These are phyloP conservation scores for Glaciozyma antarctica DNA, from an alignment of 768 basidiomycete genomes.

Conservation along the genomic window DNA sequence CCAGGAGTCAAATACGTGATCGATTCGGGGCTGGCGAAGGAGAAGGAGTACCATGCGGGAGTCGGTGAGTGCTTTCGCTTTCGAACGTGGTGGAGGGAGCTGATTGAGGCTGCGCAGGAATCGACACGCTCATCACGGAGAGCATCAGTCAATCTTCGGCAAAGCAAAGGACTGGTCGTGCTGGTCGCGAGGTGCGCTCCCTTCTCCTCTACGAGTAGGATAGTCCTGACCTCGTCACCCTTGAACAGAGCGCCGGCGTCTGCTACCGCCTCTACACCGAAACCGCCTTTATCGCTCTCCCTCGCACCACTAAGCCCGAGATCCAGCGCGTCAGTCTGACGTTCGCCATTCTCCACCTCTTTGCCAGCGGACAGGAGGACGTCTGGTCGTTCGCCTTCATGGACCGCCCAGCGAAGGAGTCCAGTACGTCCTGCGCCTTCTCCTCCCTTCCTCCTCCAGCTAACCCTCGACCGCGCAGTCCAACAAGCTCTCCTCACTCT, in stretches of 20 bases:
- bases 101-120: constrained; percentile 48
- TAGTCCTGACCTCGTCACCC: neutral
- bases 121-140: constrained; percentile 73
- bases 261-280: constrained; percentile 94
- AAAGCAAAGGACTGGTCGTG: constrained; percentile 77
- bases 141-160: constrained; percentile 85
- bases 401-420: constrained; percentile 68
- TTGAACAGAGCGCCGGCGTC: constrained; percentile 56
- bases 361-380: constrained; percentile 31
- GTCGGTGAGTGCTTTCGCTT: neutral
- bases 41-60: constrained; percentile 60
- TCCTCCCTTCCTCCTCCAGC: neutral
- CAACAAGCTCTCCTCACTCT: constrained; percentile 45
- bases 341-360: constrained; percentile 68
- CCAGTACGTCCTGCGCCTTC: constrained; percentile 50
- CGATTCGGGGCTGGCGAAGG: constrained; percentile 91
- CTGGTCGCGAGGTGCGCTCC: constrained; percentile 70
- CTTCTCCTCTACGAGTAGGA: too few relatives aligned
- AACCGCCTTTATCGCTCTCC: constrained; percentile 59
- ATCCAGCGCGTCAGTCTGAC: constrained; percentile 79
- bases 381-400: constrained; percentile 58
- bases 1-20: constrained; percentile 92
- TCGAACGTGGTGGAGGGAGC: neutral
- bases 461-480: constrained; percentile 14
- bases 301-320: constrained; percentile 66